Conservation (phyloP, 306 rosid species). For the Cucurbita moschata region DNA sequence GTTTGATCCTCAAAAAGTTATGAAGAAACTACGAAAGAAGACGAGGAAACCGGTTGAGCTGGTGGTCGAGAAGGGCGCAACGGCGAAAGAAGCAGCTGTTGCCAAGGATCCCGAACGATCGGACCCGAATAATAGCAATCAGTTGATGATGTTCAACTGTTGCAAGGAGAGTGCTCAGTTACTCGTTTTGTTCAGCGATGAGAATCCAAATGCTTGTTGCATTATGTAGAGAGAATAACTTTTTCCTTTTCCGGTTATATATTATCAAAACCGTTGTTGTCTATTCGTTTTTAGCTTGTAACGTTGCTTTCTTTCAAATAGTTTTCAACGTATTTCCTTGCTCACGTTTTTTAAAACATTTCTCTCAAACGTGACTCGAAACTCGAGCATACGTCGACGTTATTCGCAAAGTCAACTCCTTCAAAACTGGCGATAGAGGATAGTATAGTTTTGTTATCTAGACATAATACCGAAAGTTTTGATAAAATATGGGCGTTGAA, state of each 20-base stretch:
- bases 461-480: neutral
- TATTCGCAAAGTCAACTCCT: neutral
- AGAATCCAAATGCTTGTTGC: slow-evolving; percentile 67
- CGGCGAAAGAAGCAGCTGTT: neutral
- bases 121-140: neutral
- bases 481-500: neutral
- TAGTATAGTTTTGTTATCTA: neutral
- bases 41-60: slow-evolving; percentile 56
- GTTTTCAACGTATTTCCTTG: too few relatives aligned
- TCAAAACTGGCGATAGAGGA: neutral
- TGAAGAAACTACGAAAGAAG: slow-evolving; percentile 59
- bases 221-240: slow-evolving; percentile 23
- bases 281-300: too few relatives aligned
- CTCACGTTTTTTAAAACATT: too few relatives aligned
- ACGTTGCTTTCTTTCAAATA: too few relatives aligned
- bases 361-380: too few relatives aligned
- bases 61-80: slow-evolving; percentile 16
- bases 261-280: too few relatives aligned
- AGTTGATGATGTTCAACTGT: slow-evolving; percentile 9
- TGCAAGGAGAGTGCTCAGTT: slow-evolving; percentile 20
- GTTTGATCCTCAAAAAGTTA: slow-evolving; percentile 37
- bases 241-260: too few relatives aligned
- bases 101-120: neutral
- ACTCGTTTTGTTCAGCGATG: slow-evolving; percentile 52
- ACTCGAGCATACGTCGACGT: too few relatives aligned